These are phyloP conservation scores for Obelidium mucronatum DNA, from an alignment of 192 early-diverging fungal species.

Conservation along the genomic window DNA sequence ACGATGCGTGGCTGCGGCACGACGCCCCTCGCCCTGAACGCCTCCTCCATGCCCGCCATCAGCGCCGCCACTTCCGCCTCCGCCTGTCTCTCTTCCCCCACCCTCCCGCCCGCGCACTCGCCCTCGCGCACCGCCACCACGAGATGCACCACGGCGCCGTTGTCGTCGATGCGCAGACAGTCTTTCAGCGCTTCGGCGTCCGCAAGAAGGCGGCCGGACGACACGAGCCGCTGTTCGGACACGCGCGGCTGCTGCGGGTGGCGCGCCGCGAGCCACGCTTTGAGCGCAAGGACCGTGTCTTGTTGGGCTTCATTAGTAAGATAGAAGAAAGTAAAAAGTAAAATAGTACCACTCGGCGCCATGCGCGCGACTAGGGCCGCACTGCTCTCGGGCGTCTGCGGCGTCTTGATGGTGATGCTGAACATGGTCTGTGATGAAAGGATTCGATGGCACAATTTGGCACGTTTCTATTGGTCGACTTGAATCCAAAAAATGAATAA, in stretches of 20 bases:
- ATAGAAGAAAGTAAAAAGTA: no score
- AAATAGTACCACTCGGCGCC: neutral
- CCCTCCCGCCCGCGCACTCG: neutral
- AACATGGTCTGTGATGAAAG: no score
- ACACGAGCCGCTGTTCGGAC: neutral
- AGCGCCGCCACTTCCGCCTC: neutral
- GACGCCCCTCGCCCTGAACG: neutral
- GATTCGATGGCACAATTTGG: no score
- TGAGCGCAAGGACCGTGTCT: neutral
- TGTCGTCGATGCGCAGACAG: neutral
- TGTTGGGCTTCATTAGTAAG: no score
- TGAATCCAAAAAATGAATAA: no score
- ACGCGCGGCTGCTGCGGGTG: neutral
- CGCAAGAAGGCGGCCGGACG: neutral
- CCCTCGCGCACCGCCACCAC: neutral
- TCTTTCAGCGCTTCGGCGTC: neutral
- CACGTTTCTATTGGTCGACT: no score
- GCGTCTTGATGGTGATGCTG: no score
- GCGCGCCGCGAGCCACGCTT: neutral
- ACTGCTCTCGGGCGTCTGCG: neutral
- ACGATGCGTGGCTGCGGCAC: neutral
- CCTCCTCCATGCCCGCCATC: neutral
- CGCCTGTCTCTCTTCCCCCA: neutral
- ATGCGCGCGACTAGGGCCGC: neutral
- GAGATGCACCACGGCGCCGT: neutral